Conservation (phyloP, 73 alveolate genomes). For the Paramecium sexaurelia region DNA sequence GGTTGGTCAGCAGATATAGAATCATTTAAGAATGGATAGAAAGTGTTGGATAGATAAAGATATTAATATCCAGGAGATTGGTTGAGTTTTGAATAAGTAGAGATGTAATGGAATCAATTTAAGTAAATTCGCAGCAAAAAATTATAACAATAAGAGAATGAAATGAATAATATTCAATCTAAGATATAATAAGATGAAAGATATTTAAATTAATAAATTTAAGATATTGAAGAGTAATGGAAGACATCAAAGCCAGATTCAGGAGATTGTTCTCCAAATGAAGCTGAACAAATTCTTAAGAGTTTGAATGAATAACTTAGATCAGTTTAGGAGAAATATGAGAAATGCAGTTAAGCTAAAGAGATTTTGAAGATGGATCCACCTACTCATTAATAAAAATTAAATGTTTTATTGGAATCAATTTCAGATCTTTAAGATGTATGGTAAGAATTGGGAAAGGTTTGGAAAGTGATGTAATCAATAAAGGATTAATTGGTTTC, state of each 20-base stretch:
- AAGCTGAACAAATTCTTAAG: constrained; percentile 83
- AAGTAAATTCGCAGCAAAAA: constrained; percentile 85
- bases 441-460: constrained; percentile 88
- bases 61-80: constrained; percentile 65
- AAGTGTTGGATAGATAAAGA: constrained; percentile 74
- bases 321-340: constrained; percentile 83
- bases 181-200: constrained; percentile 90
- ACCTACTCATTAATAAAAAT: constrained; percentile 80
- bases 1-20: constrained; percentile 89
- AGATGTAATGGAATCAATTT: constrained; percentile 80
- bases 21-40: constrained; percentile 72
- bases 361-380: constrained; percentile 96
- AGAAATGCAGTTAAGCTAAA: constrained; percentile 93
- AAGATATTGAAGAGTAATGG: constrained; percentile 98
- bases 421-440: constrained; percentile 83
- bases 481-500: constrained; percentile 53
- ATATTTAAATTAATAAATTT: constrained; percentile 88
- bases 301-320: constrained; percentile 24
- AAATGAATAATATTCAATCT: constrained; percentile 85
- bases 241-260: constrained; percentile 82
- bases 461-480: constrained; percentile 78
- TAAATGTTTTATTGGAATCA: constrained; percentile 86
- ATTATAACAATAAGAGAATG: constrained; percentile 87
- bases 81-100: constrained; percentile 79
- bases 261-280: constrained; percentile 88